Conservation (phyloP, 345 rosid species). For the Orychophragmus violaceus region DNA sequence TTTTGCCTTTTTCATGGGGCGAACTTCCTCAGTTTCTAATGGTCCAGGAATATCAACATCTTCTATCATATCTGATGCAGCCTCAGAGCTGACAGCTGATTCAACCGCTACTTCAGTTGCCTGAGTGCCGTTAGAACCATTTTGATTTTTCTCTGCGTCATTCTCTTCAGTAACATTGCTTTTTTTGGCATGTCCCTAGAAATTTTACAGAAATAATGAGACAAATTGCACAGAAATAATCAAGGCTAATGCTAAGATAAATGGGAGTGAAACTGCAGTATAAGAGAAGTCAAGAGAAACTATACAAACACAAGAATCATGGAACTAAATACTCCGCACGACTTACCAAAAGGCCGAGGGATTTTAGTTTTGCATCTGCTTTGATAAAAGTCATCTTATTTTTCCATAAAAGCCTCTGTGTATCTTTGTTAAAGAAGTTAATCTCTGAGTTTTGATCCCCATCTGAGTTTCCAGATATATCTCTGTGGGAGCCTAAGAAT, state of each 20-base stretch:
- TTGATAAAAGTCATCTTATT: conserved; percentile 66
- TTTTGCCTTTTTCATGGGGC: conserved; percentile 70
- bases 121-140: conserved; percentile 15
- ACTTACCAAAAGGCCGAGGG: conserved; percentile 73
- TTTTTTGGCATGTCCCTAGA: conserved; percentile 46
- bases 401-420: conserved; percentile 88
- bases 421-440: conserved; percentile 68
- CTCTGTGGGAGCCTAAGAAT: conserved; percentile 61
- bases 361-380: conserved; percentile 63
- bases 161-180: conserved; percentile 37
- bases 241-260: neutral
- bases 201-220: neutral
- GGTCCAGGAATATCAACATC: conserved; percentile 33
- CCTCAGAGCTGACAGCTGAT: conserved; percentile 30
- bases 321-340: neutral
- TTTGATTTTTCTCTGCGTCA: conserved; percentile 26
- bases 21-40: conserved; percentile 37
- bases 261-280: neutral
- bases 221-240: neutral
- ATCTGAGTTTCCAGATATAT: conserved; percentile 12
- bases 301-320: neutral
- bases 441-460: conserved; percentile 42
- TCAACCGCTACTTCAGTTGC: conserved; percentile 19
- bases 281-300: neutral
- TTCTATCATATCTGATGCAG: conserved; percentile 20